Conservation (phyloP, 2,329 filamentous ascomycete genomes). For the Orbilia brochopaga region DNA sequence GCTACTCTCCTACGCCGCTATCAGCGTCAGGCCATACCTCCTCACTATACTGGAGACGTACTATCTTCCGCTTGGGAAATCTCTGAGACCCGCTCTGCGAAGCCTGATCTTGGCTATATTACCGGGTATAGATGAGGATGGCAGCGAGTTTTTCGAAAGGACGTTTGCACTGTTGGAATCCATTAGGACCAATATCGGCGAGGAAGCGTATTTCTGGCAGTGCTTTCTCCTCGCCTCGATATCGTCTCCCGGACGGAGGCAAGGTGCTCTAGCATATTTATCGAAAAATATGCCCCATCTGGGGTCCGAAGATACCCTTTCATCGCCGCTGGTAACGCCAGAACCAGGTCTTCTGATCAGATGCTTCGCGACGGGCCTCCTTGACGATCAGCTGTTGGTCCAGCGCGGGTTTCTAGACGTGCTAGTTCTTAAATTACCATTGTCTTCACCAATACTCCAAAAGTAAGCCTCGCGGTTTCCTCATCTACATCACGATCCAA, state of each 20-base stretch:
- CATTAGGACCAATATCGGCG: conserved; percentile 66
- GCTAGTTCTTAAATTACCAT: conserved; percentile 84
- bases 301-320: conserved; percentile 60
- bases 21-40: conserved; percentile 85
- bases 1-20: conserved; percentile 90
- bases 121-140: conserved; percentile 92
- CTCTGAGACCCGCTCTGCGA: conserved; percentile 85
- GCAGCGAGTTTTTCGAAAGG: conserved; percentile 93
- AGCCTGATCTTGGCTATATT: conserved; percentile 86
- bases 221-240: conserved; percentile 94
- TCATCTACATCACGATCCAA: neutral
- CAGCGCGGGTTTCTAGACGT: conserved; percentile 94
- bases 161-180: conserved; percentile 78
- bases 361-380: conserved; percentile 87
- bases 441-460: conserved; percentile 82
- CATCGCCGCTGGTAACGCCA: conserved; percentile 75
- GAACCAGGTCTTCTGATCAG: conserved; percentile 89
- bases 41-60: conserved; percentile 82
- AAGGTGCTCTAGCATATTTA: conserved; percentile 87
- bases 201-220: conserved; percentile 88
- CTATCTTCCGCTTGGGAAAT: conserved; percentile 72
- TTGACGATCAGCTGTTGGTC: conserved; percentile 85
- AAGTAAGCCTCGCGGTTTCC: conserved; percentile 63
- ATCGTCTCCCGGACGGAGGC: conserved; percentile 81
- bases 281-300: conserved; percentile 78